Base-by-base conservation (phyloP, 257 asterid genomes). In the Marsdenia floribunda region DNA sequence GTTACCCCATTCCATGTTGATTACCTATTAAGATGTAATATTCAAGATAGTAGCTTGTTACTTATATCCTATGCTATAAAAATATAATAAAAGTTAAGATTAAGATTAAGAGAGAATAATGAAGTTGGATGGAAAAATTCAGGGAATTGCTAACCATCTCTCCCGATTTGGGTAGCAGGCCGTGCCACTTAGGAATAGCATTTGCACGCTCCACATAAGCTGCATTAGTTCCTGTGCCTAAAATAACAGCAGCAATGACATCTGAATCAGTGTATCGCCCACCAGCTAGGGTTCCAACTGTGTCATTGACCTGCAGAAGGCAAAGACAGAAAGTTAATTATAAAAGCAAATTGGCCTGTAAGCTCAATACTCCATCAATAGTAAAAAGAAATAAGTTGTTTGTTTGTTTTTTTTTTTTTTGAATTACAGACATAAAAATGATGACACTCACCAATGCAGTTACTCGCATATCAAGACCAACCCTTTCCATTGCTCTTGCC, bases 1-100 rank as follows among this genome's bases (percentile, higher is more conserved):
- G 72, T 91, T 92, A 68, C 99, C 99, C 98, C 99, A 94, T 81
- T 94, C 99, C 96, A 89, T 89, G 89, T 94, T 94, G 80, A 95
- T 88, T 60, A 95, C 98, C 99, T 94, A 10, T 73, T 26, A 76
- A 42, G 57, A 16, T 33, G 57, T 69, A 70, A 70, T 64, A 38
- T 50, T 72, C 37, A 75, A 66, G 21, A 29, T 14, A 52, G 61
- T n/a, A 18, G 21, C 9, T 55, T 21, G 66, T 26, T 26, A 38
- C 37, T 66, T 21, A 46, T 13, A 73, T 21, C 46, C 5, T 16
- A 44, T 19, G 52, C 42, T 18, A 40, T 15, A 9, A 68, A 18
- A 24, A 29, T 26, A 38, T 7, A 70, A 70, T 26, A 26, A 18
- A 16, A 77, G 53, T 2, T 26, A 64, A 72, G 29, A 42, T 29